Evolutionary conservation across 176 grass and related monocot species (phyloP).

Genomic region (Dactylis glomerata): DNA sequence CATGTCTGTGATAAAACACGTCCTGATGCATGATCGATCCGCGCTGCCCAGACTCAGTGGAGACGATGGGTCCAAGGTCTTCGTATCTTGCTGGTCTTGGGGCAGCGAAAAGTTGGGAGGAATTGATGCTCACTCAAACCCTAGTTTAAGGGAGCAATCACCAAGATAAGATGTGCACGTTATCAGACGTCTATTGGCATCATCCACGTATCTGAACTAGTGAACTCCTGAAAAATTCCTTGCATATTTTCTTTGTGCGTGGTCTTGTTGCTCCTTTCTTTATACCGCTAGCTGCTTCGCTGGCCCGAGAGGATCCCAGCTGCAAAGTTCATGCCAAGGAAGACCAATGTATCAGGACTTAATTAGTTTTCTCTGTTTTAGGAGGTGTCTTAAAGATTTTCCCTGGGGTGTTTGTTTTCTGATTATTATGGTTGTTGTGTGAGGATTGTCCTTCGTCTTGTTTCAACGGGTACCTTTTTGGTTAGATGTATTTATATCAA

Average conservation of each 20-base stretch:
- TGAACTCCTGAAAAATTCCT: not conserved
- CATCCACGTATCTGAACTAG: not conserved
- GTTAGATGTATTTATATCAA: too few relatives aligned
- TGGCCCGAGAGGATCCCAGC: too few relatives aligned
- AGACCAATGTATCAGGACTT: too few relatives aligned
- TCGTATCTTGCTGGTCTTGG: not conserved
- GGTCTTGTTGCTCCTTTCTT: not conserved
- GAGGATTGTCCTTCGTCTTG: too few relatives aligned
- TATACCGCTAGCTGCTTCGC: not conserved
- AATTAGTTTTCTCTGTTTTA: too few relatives aligned
- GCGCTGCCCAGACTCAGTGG: not conserved
- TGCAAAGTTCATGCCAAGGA: too few relatives aligned
- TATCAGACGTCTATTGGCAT: not conserved
- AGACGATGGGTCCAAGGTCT: not conserved
- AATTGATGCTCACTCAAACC: constrained; percentile 30
- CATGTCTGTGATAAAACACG: not conserved
- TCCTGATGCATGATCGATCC: not conserved
- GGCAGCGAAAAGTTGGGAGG: not conserved
- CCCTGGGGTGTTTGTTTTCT: too few relatives aligned
- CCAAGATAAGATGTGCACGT: not conserved
- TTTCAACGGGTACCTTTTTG: too few relatives aligned
- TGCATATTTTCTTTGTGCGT: not conserved
- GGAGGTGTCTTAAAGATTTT: too few relatives aligned
- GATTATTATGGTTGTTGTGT: too few relatives aligned
- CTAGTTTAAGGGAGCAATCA: not conserved